Conservation (phyloP, 768 basidiomycete species). For the Amanita inopinata region DNA sequence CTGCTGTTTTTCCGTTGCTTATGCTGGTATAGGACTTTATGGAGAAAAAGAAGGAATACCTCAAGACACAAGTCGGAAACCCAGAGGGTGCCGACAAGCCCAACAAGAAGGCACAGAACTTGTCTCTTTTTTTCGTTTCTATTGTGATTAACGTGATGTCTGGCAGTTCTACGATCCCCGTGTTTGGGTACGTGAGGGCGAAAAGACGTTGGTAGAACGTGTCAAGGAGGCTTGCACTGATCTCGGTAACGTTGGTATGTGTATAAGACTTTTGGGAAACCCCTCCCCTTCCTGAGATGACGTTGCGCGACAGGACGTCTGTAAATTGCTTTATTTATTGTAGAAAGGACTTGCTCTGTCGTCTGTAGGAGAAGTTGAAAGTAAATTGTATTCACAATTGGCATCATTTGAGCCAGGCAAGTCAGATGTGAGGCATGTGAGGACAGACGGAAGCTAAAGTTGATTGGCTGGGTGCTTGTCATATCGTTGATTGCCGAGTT, state of each 20-base stretch:
- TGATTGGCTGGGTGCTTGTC: too few relatives aligned
- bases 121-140: neutral
- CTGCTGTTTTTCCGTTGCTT: neutral
- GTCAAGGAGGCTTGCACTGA: slow-evolving; percentile 93
- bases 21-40: slow-evolving; percentile 62
- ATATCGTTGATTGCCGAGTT: too few relatives aligned
- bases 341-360: neutral
- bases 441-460: too few relatives aligned
- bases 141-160: slow-evolving; percentile 7
- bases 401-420: too few relatives aligned
- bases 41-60: slow-evolving; percentile 76
- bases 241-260: slow-evolving; percentile 52
- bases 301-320: slow-evolving; percentile 10
- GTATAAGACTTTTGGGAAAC: neutral
- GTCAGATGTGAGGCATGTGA: too few relatives aligned
- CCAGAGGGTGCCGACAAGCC: slow-evolving; percentile 96
- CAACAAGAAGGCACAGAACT: slow-evolving; percentile 84
- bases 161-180: slow-evolving; percentile 84
- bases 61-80: slow-evolving; percentile 89
- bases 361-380: too few relatives aligned
- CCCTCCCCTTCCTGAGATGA: neutral
- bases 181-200: slow-evolving; percentile 97
- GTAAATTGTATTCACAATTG: too few relatives aligned
- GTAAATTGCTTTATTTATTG: slow-evolving; percentile 7
- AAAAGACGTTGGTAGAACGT: slow-evolving; percentile 81